Percentiles rank a stretch among this genome's conserved stretches.
Evolutionary conservation across 2,329 filamentous ascomycete genomes (phyloP).

Genomic region (Drechslera avenae): DNA sequence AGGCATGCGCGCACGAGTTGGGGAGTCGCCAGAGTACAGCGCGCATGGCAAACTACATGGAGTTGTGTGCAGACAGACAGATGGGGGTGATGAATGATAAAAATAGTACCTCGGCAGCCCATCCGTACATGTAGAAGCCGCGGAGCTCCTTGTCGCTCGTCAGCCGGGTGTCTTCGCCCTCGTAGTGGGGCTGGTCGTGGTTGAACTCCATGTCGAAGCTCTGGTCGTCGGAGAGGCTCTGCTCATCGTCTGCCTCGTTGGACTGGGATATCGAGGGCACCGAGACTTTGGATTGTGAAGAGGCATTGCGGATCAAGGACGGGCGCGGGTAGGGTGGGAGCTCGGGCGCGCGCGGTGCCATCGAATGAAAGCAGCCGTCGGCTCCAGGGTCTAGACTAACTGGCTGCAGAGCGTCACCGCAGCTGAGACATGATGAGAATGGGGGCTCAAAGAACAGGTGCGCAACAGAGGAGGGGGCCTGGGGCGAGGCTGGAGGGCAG

Average conservation of each 20-base stretch:
- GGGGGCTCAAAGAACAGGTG: constrained; percentile 7
- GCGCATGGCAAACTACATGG: too few species aligned
- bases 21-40: too few species aligned
- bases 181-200: constrained; percentile 61
- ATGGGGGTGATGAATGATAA: not conserved
- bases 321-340: constrained; percentile 28
- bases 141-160: constrained; percentile 86
- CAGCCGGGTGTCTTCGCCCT: constrained; percentile 83
- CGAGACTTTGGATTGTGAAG: constrained; percentile 43
- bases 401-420: constrained; percentile 35
- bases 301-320: constrained; percentile 37
- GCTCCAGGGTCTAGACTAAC: constrained; percentile 27
- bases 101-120: constrained; percentile 76
- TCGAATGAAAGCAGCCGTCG: constrained; percentile 13
- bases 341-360: constrained; percentile 40
- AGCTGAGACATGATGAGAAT: constrained; percentile 14
- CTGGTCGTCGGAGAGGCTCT: constrained; percentile 42
- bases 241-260: constrained; percentile 54
- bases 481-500: not conserved
- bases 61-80: too few species aligned
- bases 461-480: constrained; percentile 3
- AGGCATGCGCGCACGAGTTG: too few species aligned
- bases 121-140: constrained; percentile 96
- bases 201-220: constrained; percentile 44
- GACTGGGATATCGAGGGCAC: constrained; percentile 43